Evolutionary conservation across 2,329 filamentous ascomycete genomes (phyloP).

Genomic region (Colletotrichum phormii): DNA sequence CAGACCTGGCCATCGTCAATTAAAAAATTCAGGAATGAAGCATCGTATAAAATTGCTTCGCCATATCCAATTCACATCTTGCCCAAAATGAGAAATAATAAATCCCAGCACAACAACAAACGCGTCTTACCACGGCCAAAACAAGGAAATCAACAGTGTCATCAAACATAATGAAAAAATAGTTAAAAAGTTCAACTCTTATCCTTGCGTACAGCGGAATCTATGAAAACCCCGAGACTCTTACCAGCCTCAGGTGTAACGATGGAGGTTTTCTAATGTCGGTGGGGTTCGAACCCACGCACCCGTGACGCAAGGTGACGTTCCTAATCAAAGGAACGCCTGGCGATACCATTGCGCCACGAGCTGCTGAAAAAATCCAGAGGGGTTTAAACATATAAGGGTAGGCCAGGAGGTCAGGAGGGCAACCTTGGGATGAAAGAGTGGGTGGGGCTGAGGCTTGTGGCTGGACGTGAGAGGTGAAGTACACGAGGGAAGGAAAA

Average conservation of each 20-base stretch:
- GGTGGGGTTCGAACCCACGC: conserved; percentile 18
- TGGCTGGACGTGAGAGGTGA: background rate
- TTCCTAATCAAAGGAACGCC: conserved; percentile 11
- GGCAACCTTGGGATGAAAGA: background rate
- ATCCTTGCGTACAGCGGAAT: background rate
- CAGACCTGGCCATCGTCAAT: too few relatives aligned
- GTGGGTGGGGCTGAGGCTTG: background rate
- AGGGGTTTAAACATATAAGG: background rate
- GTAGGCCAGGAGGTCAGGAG: background rate
- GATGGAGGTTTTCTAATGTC: conserved; percentile 18
- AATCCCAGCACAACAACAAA: too few relatives aligned
- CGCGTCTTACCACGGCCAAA: too few relatives aligned
- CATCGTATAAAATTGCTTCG: too few relatives aligned
- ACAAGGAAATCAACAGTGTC: too few relatives aligned
- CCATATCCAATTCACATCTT: too few relatives aligned
- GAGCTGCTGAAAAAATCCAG: background rate
- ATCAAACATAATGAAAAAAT: background rate
- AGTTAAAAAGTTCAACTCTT: background rate
- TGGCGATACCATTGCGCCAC: conserved; percentile 3
- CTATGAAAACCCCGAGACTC: conserved; percentile 16
- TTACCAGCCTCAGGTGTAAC: conserved; percentile 29
- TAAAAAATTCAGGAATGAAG: too few relatives aligned
- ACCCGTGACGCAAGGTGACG: conserved; percentile 11
- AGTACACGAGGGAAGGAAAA: background rate
- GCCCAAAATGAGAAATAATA: too few relatives aligned